Percentiles rank a stretch among this genome's conserved stretches.
Evolutionary conservation across 2,329 filamentous ascomycete genomes (phyloP).

Genomic region (Lachnellula subtilissima): DNA sequence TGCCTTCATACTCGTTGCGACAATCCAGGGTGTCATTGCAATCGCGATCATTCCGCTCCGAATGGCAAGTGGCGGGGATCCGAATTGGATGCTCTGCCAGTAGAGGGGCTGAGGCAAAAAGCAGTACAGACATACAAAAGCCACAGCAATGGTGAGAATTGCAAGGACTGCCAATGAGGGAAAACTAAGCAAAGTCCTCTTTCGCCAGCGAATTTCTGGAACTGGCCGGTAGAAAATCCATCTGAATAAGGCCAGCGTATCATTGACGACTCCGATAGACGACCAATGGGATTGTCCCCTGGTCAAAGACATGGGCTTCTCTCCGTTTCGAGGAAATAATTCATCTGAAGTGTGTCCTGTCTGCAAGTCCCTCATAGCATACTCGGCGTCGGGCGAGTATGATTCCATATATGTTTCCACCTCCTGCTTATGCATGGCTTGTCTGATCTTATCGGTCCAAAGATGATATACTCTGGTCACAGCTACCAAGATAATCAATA

Average conservation of each 20-base stretch:
- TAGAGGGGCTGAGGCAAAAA: constrained; percentile 87
- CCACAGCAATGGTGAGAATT: constrained; percentile 62
- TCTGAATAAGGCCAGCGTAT: constrained; percentile 74
- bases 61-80: constrained; percentile 83
- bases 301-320: constrained; percentile 51
- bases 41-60: constrained; percentile 88
- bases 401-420: constrained; percentile 59
- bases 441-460: constrained; percentile 89
- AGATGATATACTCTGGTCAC: constrained; percentile 76
- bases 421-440: constrained; percentile 82
- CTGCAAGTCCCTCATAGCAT: constrained; percentile 54
- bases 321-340: constrained; percentile 63
- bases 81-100: constrained; percentile 79
- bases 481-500: constrained; percentile 62
- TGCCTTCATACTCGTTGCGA: constrained; percentile 84
- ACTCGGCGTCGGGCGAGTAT: constrained; percentile 52
- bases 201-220: constrained; percentile 65
- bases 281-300: constrained; percentile 66
- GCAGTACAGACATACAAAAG: constrained; percentile 73
- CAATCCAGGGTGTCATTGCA: constrained; percentile 87
- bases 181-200: constrained; percentile 64
- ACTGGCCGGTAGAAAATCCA: constrained; percentile 88
- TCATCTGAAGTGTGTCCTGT: constrained; percentile 53
- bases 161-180: constrained; percentile 71
- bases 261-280: constrained; percentile 70